Conservation (phyloP, 2,329 filamentous ascomycete species). For the Fusarium sp. region DNA sequence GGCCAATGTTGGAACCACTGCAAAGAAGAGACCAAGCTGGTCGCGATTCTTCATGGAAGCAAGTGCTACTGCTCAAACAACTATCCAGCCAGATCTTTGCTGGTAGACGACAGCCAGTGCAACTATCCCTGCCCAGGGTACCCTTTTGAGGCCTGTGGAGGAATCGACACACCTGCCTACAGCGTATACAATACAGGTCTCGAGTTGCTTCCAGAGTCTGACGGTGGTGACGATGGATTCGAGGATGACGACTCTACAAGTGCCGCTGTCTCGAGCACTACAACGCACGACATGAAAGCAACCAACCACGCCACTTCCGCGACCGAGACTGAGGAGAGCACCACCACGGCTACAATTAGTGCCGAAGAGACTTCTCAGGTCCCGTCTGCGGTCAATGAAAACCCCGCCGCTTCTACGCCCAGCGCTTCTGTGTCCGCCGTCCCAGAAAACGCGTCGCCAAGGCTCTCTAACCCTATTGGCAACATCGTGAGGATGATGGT, state of each 20-base stretch:
- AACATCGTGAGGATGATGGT: conserved; percentile 1
- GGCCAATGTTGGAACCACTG: conserved; percentile 10
- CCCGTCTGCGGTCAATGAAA: background rate
- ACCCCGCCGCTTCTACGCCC: background rate
- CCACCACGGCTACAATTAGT: background rate
- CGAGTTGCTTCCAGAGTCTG: background rate
- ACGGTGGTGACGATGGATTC: background rate
- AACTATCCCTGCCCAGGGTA: conserved; percentile 29
- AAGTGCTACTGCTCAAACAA: conserved; percentile 31
- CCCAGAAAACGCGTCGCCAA: conserved; percentile 18
- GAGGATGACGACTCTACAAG: background rate
- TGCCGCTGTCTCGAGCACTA: background rate
- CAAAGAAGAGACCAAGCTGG: background rate
- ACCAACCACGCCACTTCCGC: background rate
- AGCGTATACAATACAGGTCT: conserved; percentile 31
- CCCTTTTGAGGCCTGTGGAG: conserved; percentile 21
- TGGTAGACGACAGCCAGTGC: conserved; percentile 33
- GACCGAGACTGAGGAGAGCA: background rate
- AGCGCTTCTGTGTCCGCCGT: conserved; percentile 8
- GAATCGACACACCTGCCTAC: conserved; percentile 1
- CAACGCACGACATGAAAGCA: no score
- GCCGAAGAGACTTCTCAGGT: background rate
- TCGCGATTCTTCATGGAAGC: conserved; percentile 4
- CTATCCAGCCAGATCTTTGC: conserved; percentile 19
- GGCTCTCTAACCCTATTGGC: conserved; percentile 19